Evolutionary conservation across 176 grass and related monocot species (phyloP).

Genomic region (Phoenix roebelenii): DNA sequence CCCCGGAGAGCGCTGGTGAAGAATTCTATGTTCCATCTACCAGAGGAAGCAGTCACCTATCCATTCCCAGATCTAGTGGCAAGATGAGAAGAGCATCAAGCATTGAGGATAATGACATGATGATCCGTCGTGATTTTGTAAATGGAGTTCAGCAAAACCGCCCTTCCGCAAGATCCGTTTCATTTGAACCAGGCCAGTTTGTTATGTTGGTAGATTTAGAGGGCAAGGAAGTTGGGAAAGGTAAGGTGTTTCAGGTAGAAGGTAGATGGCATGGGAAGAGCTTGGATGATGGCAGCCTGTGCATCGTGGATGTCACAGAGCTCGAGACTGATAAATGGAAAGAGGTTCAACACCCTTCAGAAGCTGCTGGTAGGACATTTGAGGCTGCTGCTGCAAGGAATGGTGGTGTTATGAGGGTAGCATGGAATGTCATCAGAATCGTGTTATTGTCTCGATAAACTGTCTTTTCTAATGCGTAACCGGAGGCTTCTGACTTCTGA

Average conservation of each 20-base stretch:
- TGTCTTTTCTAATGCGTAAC: too few relatives aligned
- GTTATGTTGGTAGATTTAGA: slow-evolving; percentile 49
- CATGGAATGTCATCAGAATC: slow-evolving; percentile 53
- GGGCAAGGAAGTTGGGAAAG: slow-evolving; percentile 56
- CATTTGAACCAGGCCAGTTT: slow-evolving; percentile 35
- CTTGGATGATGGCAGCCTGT: slow-evolving; percentile 22
- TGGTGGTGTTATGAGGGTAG: slow-evolving; percentile 51
- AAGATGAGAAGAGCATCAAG: slow-evolving; percentile 18
- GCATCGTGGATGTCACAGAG: slow-evolving; percentile 47
- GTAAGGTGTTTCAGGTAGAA: slow-evolving; percentile 49
- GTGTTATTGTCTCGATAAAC: neutral
- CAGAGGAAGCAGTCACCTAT: slow-evolving; percentile 34
- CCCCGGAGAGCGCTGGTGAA: slow-evolving; percentile 44
- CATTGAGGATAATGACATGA: slow-evolving; percentile 28
- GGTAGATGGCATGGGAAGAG: slow-evolving; percentile 40
- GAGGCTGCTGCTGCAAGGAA: slow-evolving; percentile 51
- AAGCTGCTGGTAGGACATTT: slow-evolving; percentile 55
- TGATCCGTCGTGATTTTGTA: slow-evolving; percentile 13
- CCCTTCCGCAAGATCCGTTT: slow-evolving; percentile 28
- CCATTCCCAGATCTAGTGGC: slow-evolving; percentile 27
- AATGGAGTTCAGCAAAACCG: slow-evolving; percentile 24
- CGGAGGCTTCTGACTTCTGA: too few relatives aligned
- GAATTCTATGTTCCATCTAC: slow-evolving; percentile 49
- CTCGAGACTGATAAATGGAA: slow-evolving; percentile 64
- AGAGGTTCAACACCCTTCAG: slow-evolving; percentile 64